phyloP scores from a whole-genome alignment of 257 asterid species.

The Solanum pinnatisectum region DNA sequence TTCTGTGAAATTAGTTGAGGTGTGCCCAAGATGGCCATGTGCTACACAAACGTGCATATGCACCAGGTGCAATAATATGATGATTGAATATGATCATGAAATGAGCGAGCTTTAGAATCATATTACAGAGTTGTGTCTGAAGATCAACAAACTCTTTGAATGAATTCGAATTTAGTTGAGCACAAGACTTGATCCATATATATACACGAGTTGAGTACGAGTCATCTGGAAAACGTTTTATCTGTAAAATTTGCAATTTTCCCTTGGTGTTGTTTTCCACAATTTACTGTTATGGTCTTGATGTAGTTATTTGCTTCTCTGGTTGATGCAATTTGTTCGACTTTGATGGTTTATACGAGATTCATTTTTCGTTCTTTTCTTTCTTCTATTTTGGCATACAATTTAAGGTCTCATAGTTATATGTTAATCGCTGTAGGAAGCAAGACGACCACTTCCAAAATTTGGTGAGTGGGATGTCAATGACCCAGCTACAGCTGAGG shows the following conservation, averaged over 20 bases:
- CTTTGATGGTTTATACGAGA: not conserved
- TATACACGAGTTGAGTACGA: not conserved
- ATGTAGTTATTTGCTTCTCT: not conserved
- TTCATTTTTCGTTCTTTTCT: no score
- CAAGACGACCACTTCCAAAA: conserved; percentile 51
- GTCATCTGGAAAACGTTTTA: not conserved
- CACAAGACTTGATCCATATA: no score
- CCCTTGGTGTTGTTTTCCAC: not conserved
- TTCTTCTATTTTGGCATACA: not conserved
- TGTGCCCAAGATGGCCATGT: no score
- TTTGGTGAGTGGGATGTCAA: conserved; percentile 77
- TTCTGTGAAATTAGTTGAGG: not conserved
- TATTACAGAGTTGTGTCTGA: no score
- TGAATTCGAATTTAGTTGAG: no score
- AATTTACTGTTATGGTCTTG: not conserved
- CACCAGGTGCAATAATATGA: not conserved
- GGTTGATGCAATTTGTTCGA: not conserved
- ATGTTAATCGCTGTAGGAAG: conserved; percentile 16
- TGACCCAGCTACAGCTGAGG: conserved; percentile 61
- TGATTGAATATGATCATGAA: not conserved
- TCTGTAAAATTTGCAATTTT: not conserved
- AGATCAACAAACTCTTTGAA: no score
- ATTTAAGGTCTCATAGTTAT: not conserved
- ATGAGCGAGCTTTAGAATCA: not conserved
- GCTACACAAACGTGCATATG: not conserved